Evolutionary conservation across 2,329 filamentous ascomycete genomes (phyloP).

Genomic region (Parastagonospora avenae): DNA sequence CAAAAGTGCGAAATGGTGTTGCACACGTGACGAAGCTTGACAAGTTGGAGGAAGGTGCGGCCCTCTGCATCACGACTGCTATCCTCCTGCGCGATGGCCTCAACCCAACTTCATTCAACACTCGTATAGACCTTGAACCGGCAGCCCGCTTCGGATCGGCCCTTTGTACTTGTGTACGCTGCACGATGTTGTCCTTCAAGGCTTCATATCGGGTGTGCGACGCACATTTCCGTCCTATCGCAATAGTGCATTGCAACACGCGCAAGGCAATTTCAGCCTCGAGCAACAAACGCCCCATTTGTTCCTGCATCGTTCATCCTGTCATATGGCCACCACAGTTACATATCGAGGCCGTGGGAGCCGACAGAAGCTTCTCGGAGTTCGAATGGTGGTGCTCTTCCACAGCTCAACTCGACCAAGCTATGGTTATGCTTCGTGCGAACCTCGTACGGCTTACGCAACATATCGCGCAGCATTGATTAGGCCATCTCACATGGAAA

Average conservation of each 20-base stretch:
- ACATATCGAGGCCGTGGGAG: too few relatives aligned
- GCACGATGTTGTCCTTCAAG: neutral
- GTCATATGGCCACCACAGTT: too few relatives aligned
- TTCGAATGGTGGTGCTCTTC: too few relatives aligned
- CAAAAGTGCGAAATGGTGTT: neutral
- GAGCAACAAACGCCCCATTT: slow-evolving; percentile 4
- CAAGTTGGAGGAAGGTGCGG: neutral
- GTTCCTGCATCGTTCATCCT: slow-evolving; percentile 18
- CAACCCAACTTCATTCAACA: neutral
- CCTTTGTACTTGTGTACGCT: neutral
- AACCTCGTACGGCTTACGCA: too few relatives aligned
- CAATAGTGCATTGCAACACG: slow-evolving; percentile 3
- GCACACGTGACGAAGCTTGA: slow-evolving; percentile 5
- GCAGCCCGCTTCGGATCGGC: neutral
- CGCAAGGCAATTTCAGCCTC: neutral
- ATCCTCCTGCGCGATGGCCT: neutral
- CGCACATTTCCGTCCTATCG: slow-evolving; percentile 7
- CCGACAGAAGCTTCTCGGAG: too few relatives aligned
- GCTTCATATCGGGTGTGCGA: neutral
- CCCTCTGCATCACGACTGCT: neutral
- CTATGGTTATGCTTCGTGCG: too few relatives aligned
- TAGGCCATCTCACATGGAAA: too few relatives aligned
- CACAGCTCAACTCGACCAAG: too few relatives aligned
- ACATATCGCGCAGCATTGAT: too few relatives aligned
- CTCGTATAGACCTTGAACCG: neutral